Conservation (phyloP, 805 yeast species). For the Lachancea dasiensis region DNA sequence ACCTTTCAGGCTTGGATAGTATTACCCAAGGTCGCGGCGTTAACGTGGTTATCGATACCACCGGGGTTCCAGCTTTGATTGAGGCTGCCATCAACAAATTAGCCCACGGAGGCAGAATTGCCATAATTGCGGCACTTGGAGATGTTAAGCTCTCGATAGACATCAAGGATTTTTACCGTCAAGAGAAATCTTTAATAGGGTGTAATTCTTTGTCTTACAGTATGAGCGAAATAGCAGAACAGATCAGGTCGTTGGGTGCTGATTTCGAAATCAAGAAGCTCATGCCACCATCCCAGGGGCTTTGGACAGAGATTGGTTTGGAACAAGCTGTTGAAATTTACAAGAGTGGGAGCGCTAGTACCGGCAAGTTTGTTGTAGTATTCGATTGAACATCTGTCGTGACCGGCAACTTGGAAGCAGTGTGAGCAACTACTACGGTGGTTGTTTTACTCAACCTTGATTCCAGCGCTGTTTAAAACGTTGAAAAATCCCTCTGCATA, state of each 20-base stretch:
- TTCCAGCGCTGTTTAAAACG: not conserved
- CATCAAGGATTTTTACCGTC: constrained; percentile 8
- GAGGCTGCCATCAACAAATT: constrained; percentile 4
- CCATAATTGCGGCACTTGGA: constrained; percentile 5
- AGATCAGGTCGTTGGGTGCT: constrained; percentile 1
- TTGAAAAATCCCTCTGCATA: constrained; percentile 4
- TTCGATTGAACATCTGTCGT: constrained; percentile 1
- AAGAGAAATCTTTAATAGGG: constrained; percentile 7
- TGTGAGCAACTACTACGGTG: too few species aligned
- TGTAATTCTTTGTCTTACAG: constrained; percentile 8
- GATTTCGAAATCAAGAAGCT: constrained; percentile 5
- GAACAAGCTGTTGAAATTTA: constrained; percentile 2
- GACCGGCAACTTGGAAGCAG: not conserved
- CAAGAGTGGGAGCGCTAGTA: not conserved
- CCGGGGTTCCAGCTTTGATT: constrained; percentile 7
- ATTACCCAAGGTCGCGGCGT: constrained; percentile 6
- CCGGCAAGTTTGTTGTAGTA: not conserved
- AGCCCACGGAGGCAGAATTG: constrained; percentile 9
- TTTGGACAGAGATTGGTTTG: constrained; percentile 1
- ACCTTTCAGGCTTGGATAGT: not conserved
- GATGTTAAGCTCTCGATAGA: constrained; percentile 1
- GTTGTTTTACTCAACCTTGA: not conserved
- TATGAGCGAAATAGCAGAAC: constrained; percentile 2
- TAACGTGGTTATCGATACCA: constrained; percentile 8
- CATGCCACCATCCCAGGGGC: not conserved